phyloP scores from a whole-genome alignment of 306 rosid genomes.

The Dryas octopetala region DNA sequence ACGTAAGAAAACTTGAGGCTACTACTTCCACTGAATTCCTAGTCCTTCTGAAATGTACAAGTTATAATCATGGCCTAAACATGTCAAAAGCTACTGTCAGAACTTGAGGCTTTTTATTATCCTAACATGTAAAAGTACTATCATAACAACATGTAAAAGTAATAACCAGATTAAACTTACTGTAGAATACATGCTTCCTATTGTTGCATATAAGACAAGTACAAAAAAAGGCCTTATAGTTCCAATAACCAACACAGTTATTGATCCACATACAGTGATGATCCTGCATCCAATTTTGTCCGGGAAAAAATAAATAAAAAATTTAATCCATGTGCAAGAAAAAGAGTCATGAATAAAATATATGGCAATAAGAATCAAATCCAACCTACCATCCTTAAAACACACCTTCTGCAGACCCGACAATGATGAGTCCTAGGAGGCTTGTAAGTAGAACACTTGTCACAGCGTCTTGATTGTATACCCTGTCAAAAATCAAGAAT shows the following conservation, averaged over 20 bases:
- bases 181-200: conserved; percentile 56
- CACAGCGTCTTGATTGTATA: conserved; percentile 53
- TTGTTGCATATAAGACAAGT: conserved; percentile 54
- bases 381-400: conserved; percentile 84
- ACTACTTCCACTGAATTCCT: conserved; percentile 35
- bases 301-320: conserved; percentile 2
- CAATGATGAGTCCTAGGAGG: conserved; percentile 98
- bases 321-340: conserved; percentile 9
- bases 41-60: conserved; percentile 57
- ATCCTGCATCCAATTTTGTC: conserved; percentile 60
- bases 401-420: conserved; percentile 87
- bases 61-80: conserved; percentile 53
- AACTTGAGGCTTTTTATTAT: conserved; percentile 8
- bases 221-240: conserved; percentile 76
- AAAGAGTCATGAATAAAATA: conserved; percentile 9
- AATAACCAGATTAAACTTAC: conserved; percentile 42
- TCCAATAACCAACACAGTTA: conserved; percentile 91
- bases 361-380: background rate
- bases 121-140: background rate
- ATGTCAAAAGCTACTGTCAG: conserved; percentile 25
- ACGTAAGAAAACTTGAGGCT: conserved; percentile 63
- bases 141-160: conserved; percentile 15
- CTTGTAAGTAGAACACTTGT: conserved; percentile 67
- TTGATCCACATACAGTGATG: conserved; percentile 92
- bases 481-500: conserved; percentile 38